Conservation (phyloP, 257 asterid species). For the Lithospermum erythrorhizon region DNA sequence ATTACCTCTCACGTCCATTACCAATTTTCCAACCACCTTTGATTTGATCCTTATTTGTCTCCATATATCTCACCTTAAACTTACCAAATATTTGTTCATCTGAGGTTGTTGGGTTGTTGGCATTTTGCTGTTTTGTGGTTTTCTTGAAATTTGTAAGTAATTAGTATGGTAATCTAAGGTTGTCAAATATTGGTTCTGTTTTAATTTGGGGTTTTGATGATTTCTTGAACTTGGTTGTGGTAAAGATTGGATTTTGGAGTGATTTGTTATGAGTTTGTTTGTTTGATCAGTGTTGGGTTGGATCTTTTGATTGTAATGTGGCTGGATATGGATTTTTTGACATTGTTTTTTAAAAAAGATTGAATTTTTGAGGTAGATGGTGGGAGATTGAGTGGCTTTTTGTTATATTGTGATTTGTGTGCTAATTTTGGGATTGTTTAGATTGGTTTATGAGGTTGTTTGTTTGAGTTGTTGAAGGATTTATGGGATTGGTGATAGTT, state of each 20-base stretch:
- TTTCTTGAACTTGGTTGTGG: not conserved
- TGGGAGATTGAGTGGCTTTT: not conserved
- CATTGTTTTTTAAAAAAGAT: too few relatives aligned
- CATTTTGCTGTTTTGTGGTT: not conserved
- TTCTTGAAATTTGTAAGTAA: not conserved
- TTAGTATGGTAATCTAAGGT: not conserved
- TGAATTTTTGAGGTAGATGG: not conserved
- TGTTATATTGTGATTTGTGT: not conserved
- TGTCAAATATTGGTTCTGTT: not conserved
- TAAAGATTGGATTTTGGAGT: not conserved
- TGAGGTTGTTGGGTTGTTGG: too few relatives aligned
- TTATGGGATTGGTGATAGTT: constrained; percentile 18
- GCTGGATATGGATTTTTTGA: too few relatives aligned
- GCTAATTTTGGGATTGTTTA: not conserved
- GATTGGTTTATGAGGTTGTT: too few relatives aligned
- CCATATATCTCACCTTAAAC: too few relatives aligned
- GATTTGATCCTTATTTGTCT: not conserved
- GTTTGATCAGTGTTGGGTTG: too few relatives aligned
- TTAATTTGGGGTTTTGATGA: not conserved
- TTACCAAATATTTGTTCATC: not conserved
- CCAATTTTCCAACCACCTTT: not conserved
- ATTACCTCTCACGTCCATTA: not conserved
- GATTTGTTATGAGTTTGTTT: too few relatives aligned
- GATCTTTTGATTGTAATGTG: too few relatives aligned
- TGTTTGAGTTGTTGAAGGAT: not conserved